A percentile compares a stretch with the other conserved stretches of the same genome.
Conservation (phyloP, 768 basidiomycete genomes). For the Pleurotus tuoliensis region DNA sequence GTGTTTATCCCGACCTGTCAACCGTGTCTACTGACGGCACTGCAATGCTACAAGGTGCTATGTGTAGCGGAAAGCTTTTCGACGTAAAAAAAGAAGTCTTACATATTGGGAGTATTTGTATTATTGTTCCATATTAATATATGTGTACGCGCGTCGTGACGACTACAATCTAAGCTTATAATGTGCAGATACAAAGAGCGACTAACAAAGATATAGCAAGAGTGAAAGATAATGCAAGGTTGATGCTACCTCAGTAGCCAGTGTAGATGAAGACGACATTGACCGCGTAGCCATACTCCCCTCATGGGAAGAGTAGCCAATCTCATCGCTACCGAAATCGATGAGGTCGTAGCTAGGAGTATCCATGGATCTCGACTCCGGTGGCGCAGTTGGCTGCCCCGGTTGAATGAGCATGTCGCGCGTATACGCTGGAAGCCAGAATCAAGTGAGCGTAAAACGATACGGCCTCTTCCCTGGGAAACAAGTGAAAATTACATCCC, state of each 20-base stretch:
- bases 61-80: neutral
- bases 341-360: conserved; percentile 39
- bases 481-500: no score
- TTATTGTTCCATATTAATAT: neutral
- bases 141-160: no score
- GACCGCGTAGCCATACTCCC: neutral
- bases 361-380: conserved; percentile 18
- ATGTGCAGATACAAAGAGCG: no score
- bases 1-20: no score
- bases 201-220: no score
- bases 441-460: conserved; percentile 33
- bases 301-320: neutral
- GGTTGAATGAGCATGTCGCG: conserved; percentile 40
- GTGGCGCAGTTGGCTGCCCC: conserved; percentile 32
- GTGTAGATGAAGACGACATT: neutral
- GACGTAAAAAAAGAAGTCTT: neutral
- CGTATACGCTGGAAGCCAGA: conserved; percentile 29
- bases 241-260: neutral
- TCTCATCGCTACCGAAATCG: conserved; percentile 37
- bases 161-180: no score
- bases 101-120: neutral
- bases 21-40: no score
- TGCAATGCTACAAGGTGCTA: neutral
- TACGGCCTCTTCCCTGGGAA: conserved; percentile 8
- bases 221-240: no score